These are phyloP conservation scores for Exophiala lecanii-corni DNA, from an alignment of 2,329 filamentous ascomycete genomes.

Conservation along the genomic window DNA sequence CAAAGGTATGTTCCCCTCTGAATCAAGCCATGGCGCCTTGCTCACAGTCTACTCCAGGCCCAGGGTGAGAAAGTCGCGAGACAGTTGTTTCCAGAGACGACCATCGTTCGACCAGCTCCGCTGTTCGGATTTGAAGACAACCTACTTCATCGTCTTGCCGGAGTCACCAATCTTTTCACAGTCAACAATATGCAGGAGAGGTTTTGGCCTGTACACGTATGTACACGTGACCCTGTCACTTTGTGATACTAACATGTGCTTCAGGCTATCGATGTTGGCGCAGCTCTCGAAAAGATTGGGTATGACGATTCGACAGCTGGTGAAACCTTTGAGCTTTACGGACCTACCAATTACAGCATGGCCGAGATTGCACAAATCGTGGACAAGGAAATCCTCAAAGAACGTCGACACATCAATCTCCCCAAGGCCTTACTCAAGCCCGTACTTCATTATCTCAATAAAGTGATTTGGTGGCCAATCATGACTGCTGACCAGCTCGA, in stretches of 20 bases:
- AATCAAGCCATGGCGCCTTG: too few relatives aligned
- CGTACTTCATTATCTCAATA: conserved; percentile 69
- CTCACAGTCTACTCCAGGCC: too few relatives aligned
- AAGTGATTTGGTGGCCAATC: conserved; percentile 81
- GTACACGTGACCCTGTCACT: neutral
- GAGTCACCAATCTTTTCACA: conserved; percentile 75
- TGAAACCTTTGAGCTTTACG: conserved; percentile 91
- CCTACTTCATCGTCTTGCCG: conserved; percentile 79
- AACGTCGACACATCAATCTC: conserved; percentile 84
- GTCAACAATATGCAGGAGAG: conserved; percentile 90
- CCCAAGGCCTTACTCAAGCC: conserved; percentile 78
- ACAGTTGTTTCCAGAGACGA: conserved; percentile 91
- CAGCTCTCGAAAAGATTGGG: conserved; percentile 82
- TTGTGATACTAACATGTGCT: conserved; percentile 14
- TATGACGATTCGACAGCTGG: conserved; percentile 85
- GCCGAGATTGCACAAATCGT: conserved; percentile 81
- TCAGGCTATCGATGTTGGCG: conserved; percentile 81
- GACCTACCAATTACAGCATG: conserved; percentile 87
- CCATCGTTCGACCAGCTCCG: conserved; percentile 88
- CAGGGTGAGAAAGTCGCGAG: conserved; percentile 78
- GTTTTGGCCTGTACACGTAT: conserved; percentile 85
- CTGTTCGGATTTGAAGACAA: conserved; percentile 95
- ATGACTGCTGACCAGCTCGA: conserved; percentile 77
- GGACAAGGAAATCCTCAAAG: conserved; percentile 87
- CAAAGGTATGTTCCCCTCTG: conserved; percentile 58